Percentiles rank a stretch among this genome's conserved stretches.
Conservation (phyloP, 768 basidiomycete genomes). For the Kwoniella botswanensis region DNA sequence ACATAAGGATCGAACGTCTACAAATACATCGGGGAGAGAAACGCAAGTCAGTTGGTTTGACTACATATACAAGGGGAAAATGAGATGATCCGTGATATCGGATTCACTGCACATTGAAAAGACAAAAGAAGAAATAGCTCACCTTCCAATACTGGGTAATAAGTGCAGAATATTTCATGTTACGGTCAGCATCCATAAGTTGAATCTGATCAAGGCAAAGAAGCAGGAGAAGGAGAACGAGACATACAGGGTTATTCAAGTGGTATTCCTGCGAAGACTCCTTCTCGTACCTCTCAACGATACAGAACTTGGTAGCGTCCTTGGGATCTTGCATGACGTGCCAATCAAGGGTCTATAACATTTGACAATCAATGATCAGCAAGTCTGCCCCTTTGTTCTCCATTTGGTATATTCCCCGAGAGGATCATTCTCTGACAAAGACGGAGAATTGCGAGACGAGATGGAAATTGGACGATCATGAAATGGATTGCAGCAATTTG, state of each 20-base stretch:
- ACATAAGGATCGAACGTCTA: conserved; percentile 59
- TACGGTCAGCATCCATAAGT: too few relatives aligned
- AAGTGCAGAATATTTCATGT: conserved; percentile 8
- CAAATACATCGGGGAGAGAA: background rate
- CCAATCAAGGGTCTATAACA: conserved; percentile 56
- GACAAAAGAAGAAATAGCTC: conserved; percentile 6
- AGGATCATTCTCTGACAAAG: too few relatives aligned
- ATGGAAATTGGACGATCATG: too few relatives aligned
- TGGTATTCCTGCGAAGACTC: conserved; percentile 59
- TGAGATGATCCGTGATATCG: conserved; percentile 9
- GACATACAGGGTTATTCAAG: conserved; percentile 52
- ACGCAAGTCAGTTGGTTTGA: background rate
- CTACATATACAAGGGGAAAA: background rate
- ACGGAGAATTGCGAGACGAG: background rate
- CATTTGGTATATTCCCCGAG: too few relatives aligned
- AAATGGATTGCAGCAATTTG: background rate
- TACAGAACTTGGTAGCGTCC: conserved; percentile 58
- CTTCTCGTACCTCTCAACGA: conserved; percentile 58
- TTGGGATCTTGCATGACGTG: conserved; percentile 59
- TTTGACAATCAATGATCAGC: background rate
- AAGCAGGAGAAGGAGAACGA: background rate
- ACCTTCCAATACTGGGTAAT: conserved; percentile 53
- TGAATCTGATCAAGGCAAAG: background rate
- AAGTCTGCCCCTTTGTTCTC: too few relatives aligned
- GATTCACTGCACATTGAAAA: background rate